Percentiles rank a stretch among this genome's conserved stretches.
phyloP scores from a whole-genome alignment of 192 early-diverging fungal genomes.

The Pilaira anomala region DNA sequence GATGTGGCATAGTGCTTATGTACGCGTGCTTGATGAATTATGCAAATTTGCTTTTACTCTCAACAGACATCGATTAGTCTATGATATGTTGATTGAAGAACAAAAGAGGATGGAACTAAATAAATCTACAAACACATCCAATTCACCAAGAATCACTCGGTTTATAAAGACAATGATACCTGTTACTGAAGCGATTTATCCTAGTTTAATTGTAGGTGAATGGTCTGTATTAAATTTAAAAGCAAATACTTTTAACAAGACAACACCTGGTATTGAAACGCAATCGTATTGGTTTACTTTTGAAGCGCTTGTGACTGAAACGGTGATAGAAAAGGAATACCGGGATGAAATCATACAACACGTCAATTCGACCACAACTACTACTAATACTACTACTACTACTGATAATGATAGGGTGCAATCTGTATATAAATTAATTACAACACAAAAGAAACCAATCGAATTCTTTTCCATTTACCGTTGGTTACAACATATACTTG shows the following conservation, averaged over 20 bases:
- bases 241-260: constrained; percentile 38
- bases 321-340: constrained; percentile 33
- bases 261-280: constrained; percentile 43
- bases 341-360: constrained; percentile 27
- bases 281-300: constrained; percentile 47
- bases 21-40: constrained; percentile 24
- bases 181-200: constrained; percentile 37
- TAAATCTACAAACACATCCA: neutral
- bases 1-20: constrained; percentile 30
- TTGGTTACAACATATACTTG: constrained; percentile 47
- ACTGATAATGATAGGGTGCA: neutral
- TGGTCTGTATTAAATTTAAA: constrained; percentile 46
- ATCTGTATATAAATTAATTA: constrained; percentile 34
- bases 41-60: constrained; percentile 24
- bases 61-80: constrained; percentile 5
- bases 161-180: constrained; percentile 34
- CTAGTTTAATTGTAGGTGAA: constrained; percentile 48
- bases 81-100: constrained; percentile 19
- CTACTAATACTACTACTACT: too few species aligned
- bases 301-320: constrained; percentile 42
- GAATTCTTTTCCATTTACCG: constrained; percentile 51
- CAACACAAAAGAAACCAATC: constrained; percentile 36
- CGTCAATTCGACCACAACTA: too few species aligned
- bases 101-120: constrained; percentile 9
- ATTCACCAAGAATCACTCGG: constrained; percentile 9